Percentiles rank a stretch among this genome's conserved stretches.
Conservation (phyloP, 352 stramenopile species). For the Phytophthora agathidicida region DNA sequence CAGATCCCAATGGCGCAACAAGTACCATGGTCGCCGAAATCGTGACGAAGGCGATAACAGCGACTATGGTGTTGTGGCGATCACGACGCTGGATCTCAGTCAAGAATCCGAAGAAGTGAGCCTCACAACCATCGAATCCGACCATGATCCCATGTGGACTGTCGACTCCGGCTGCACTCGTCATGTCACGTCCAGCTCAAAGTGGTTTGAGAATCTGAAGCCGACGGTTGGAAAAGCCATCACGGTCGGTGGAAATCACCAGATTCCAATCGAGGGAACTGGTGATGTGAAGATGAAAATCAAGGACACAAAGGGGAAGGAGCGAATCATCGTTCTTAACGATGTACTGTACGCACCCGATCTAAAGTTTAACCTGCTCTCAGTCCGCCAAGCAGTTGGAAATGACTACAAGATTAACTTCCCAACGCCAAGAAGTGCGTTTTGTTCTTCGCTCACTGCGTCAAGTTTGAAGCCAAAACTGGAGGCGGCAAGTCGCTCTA, state of each 20-base stretch:
- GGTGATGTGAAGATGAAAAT: slow-evolving; percentile 9
- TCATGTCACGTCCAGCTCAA: neutral
- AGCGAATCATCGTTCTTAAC: neutral
- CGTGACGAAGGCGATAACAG: neutral
- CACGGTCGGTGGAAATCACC: slow-evolving; percentile 21
- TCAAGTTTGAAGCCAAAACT: too few species aligned
- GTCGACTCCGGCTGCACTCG: slow-evolving; percentile 20
- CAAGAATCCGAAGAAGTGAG: neutral
- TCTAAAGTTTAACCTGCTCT: too few species aligned
- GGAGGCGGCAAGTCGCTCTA: too few species aligned
- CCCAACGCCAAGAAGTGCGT: too few species aligned
- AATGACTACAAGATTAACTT: too few species aligned
- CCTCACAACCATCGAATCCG: neutral
- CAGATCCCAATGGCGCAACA: neutral
- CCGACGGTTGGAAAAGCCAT: slow-evolving; percentile 4
- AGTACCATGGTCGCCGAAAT: slow-evolving; percentile 2
- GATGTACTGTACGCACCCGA: too few species aligned
- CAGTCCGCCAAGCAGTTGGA: too few species aligned
- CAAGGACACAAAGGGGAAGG: slow-evolving; percentile 9
- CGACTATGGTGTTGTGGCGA: slow-evolving; percentile 17
- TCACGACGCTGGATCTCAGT: slow-evolving; percentile 6
- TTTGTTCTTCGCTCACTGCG: too few species aligned
- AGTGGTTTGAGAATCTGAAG: slow-evolving; percentile 9
- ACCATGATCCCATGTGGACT: slow-evolving; percentile 10
- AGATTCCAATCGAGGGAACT: slow-evolving; percentile 10